Percentiles rank a stretch among this genome's conserved stretches.
Conservation (phyloP, 2,329 filamentous ascomycete species). For the Aspergillus brasiliensis region DNA sequence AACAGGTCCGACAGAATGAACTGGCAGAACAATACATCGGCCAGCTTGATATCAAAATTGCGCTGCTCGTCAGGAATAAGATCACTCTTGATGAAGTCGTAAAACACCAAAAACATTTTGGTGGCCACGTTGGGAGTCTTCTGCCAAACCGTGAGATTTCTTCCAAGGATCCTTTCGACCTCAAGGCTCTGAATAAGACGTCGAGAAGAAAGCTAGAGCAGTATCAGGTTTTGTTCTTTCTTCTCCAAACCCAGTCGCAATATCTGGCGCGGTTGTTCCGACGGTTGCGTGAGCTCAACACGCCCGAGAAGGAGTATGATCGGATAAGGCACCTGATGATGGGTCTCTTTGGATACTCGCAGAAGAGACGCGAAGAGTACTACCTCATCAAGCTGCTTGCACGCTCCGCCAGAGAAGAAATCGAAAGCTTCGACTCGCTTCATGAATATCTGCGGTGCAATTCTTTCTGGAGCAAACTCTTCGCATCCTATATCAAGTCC, state of each 20-base stretch:
- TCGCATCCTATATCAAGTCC: conserved; percentile 84
- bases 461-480: conserved; percentile 89
- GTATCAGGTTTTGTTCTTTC: conserved; percentile 97
- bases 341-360: conserved; percentile 94
- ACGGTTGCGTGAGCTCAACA: conserved; percentile 77
- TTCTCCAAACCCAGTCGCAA: conserved; percentile 92
- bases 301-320: conserved; percentile 88
- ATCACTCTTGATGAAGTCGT: conserved; percentile 98
- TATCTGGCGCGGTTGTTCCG: conserved; percentile 90
- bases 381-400: conserved; percentile 88
- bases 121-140: conserved; percentile 80
- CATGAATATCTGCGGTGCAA: conserved; percentile 88
- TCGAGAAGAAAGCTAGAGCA: conserved; percentile 93
- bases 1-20: conserved; percentile 96
- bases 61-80: conserved; percentile 97
- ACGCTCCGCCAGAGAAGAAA: conserved; percentile 80
- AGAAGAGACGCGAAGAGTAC: conserved; percentile 96
- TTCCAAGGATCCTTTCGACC: conserved; percentile 88
- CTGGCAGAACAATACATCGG: conserved; percentile 97
- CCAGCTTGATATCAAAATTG: conserved; percentile 98
- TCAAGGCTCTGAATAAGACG: conserved; percentile 96
- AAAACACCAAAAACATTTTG: conserved; percentile 93
- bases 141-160: conserved; percentile 86
- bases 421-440: conserved; percentile 70
- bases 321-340: conserved; percentile 91